These are phyloP conservation scores for Paecilomyces dactylethromorphus DNA, from an alignment of 2,329 filamentous ascomycete species.

Conservation along the genomic window DNA sequence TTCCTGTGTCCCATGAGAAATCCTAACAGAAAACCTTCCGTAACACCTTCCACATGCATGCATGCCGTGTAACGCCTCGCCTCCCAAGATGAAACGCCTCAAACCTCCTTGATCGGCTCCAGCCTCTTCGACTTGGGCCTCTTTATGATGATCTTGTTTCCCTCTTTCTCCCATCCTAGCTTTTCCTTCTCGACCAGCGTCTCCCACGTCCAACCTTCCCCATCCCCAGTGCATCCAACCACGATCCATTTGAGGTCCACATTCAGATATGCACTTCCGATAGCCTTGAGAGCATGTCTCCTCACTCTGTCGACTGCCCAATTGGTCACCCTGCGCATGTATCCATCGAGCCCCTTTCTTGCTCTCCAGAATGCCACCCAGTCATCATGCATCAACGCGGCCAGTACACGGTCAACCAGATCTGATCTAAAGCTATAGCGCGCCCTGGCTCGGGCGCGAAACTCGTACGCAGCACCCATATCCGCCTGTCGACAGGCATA, in stretches of 20 bases:
- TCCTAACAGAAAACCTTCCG: neutral
- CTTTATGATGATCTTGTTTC: conserved; percentile 68
- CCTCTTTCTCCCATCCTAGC: conserved; percentile 79
- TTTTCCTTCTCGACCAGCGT: conserved; percentile 60
- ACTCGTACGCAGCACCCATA: conserved; percentile 63
- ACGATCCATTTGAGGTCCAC: conserved; percentile 67
- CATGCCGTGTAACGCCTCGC: neutral
- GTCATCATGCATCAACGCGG: conserved; percentile 70
- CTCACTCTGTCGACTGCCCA: conserved; percentile 71
- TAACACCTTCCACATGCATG: neutral
- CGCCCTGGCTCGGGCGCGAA: conserved; percentile 45
- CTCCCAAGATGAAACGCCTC: conserved; percentile 13
- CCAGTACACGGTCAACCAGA: conserved; percentile 63
- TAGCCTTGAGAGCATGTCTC: conserved; percentile 74
- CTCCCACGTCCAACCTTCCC: conserved; percentile 55
- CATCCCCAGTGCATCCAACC: conserved; percentile 42
- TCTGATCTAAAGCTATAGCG: conserved; percentile 57
- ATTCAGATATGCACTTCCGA: conserved; percentile 72
- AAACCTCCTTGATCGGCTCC: conserved; percentile 9
- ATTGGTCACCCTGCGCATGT: conserved; percentile 72
- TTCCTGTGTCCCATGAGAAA: neutral
- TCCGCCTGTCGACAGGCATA: conserved; percentile 77
- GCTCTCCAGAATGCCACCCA: conserved; percentile 72
- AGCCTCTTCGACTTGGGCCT: conserved; percentile 33
- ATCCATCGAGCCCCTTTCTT: conserved; percentile 68